A percentile compares a stretch with the other conserved stretches of the same genome.
phyloP scores from a whole-genome alignment of 2,329 filamentous ascomycete genomes.

The Scleromitrula shiraiana region DNA sequence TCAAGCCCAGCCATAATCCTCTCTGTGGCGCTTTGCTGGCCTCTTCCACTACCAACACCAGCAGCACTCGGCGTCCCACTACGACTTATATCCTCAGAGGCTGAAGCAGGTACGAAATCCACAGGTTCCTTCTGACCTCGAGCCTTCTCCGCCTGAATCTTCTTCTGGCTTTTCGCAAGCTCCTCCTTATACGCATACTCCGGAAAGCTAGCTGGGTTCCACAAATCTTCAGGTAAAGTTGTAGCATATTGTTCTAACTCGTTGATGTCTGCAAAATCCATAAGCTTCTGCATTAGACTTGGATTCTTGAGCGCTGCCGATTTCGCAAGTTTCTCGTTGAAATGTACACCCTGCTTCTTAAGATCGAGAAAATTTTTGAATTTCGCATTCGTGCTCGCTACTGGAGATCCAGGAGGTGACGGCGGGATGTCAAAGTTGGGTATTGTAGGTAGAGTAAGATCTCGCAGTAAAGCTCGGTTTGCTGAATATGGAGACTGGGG shows the following conservation, averaged over 20 bases:
- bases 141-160: slow-evolving; percentile 26
- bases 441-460: slow-evolving; percentile 64
- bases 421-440: slow-evolving; percentile 68
- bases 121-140: slow-evolving; percentile 26
- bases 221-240: slow-evolving; percentile 46
- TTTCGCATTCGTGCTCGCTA: slow-evolving; percentile 50
- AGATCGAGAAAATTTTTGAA: slow-evolving; percentile 67
- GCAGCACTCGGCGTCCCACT: slow-evolving; percentile 18
- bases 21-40: slow-evolving; percentile 28
- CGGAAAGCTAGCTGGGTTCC: slow-evolving; percentile 51
- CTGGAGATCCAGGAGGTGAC: slow-evolving; percentile 58
- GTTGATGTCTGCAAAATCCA: slow-evolving; percentile 56
- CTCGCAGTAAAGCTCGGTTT: slow-evolving; percentile 55
- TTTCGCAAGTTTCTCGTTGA: slow-evolving; percentile 64
- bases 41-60: slow-evolving; percentile 10
- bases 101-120: slow-evolving; percentile 28
- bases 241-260: slow-evolving; percentile 57
- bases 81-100: slow-evolving; percentile 19
- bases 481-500: slow-evolving; percentile 57
- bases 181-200: slow-evolving; percentile 44
- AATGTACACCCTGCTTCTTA: slow-evolving; percentile 71
- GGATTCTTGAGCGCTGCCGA: slow-evolving; percentile 65
- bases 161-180: slow-evolving; percentile 40
- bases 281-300: slow-evolving; percentile 61
- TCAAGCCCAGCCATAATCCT: slow-evolving; percentile 31